Evolutionary conservation across 2,329 filamentous ascomycete species (phyloP), one percentile per base, ranked within the genome.

Genomic region (Beauveria sp.): DNA sequence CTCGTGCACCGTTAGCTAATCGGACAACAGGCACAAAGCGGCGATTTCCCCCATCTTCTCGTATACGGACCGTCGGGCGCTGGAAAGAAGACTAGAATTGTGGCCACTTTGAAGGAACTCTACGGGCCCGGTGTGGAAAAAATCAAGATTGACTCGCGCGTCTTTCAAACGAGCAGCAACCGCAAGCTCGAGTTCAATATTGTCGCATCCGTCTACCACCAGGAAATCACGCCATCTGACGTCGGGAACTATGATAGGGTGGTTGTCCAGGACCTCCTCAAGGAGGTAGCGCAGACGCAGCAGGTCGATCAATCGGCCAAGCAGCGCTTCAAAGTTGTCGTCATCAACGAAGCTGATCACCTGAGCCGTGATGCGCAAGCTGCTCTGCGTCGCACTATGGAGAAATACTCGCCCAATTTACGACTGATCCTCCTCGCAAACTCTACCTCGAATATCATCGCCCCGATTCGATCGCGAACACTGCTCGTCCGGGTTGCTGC

Each of bases 121-220:
- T 99, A 95, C 75, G 95, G 95, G 0, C 88, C 93, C 0, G 93
- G 95, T 49, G 95, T 96, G n/a, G 96, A 99, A 72, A 98, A 97
- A 82, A 99, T 99, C 82, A 98, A 98, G 79, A 98, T 99, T 76
- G 95, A 99, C 73, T 91, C 92, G 14, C 90, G 95, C 66, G 89
- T 97, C 63, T 99, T 99, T 79, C 93, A 96, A 76, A 98, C 95
- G 1, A 93, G 87, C 24, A 89, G 88, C 71, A 98, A 96, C 75
- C 91, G 95, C 73, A 99, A 99, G 77, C 88, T 99, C 69, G 95
- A 99, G 77, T 99, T 99, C 84, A 99, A 97, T 78, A 96, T 99
- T 66, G 95, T 99, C 60, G 88, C 93, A 50, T 98, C 93, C 0
- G 87, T 97, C 66, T 99, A 99, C 77, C 95, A 99, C 75, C 88